Percentiles rank a stretch among this genome's conserved stretches.
Conservation (phyloP, 1,284 basidiomycete species). For the Ceratobasidium sp. region DNA sequence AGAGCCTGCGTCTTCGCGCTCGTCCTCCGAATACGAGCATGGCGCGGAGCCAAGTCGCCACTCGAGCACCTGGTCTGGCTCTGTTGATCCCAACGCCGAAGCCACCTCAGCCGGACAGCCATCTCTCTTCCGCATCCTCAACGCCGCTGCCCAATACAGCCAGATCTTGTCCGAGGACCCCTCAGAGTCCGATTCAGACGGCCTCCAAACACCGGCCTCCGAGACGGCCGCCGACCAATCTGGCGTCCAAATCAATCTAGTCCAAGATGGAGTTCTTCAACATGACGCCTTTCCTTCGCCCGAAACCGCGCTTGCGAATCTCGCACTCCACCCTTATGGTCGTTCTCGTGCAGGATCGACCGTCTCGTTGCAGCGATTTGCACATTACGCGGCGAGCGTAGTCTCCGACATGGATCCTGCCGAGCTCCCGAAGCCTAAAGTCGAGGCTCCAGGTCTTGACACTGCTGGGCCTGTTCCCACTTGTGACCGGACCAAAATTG, state of each 20-base stretch:
- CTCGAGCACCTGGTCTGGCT: conserved; percentile 40
- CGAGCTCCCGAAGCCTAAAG: background rate
- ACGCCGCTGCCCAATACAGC: conserved; percentile 37
- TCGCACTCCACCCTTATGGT: conserved; percentile 21
- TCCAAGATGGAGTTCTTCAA: background rate
- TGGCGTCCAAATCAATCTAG: conserved; percentile 12
- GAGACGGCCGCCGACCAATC: conserved; percentile 30
- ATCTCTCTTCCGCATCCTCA: conserved; percentile 31
- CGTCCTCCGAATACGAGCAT: conserved; percentile 17
- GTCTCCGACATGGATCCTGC: conserved; percentile 7
- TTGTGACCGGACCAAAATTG: conserved; percentile 20
- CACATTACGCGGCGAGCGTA: conserved; percentile 22
- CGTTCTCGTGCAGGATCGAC: conserved; percentile 31
- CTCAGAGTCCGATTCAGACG: conserved; percentile 27
- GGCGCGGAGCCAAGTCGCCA: conserved; percentile 16
- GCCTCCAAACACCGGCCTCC: conserved; percentile 23
- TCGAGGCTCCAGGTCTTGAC: background rate
- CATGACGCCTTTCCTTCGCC: conserved; percentile 17
- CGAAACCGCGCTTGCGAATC: conserved; percentile 34
- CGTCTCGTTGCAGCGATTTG: conserved; percentile 17
- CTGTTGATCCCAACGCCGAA: conserved; percentile 30
- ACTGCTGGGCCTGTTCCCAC: background rate
- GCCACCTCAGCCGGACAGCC: conserved; percentile 33
- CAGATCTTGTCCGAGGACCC: conserved; percentile 21
- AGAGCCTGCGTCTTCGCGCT: conserved; percentile 21